Evolutionary conservation across 306 rosid genomes (phyloP).

Genomic region (Betula pendula): DNA sequence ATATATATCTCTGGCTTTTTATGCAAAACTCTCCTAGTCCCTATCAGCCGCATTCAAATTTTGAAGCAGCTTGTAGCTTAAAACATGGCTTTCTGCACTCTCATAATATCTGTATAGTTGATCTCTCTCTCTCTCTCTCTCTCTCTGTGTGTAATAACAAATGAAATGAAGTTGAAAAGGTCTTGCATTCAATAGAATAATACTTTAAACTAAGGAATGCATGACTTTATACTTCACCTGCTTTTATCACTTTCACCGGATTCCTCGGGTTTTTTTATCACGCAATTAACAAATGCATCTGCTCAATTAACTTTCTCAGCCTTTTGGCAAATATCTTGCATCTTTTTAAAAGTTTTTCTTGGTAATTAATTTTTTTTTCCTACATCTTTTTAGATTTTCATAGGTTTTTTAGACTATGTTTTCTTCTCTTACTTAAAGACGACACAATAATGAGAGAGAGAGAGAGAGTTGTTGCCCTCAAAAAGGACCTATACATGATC

Average conservation of each 20-base stretch:
- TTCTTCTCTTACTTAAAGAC: not conserved
- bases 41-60: conserved; percentile 29
- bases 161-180: conserved; percentile 31
- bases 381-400: not conserved
- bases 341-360: not conserved
- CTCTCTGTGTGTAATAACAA: no score
- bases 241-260: conserved; percentile 51
- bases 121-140: conserved; percentile 28
- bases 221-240: conserved; percentile 31
- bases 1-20: conserved; percentile 28
- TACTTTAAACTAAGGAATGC: conserved; percentile 30
- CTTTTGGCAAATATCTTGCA: not conserved
- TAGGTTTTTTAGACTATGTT: not conserved
- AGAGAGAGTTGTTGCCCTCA: conserved; percentile 27
- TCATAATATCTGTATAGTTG: conserved; percentile 10
- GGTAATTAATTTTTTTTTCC: not conserved
- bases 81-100: conserved; percentile 55
- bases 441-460: not conserved
- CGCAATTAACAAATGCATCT: conserved; percentile 32
- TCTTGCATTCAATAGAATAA: conserved; percentile 28
- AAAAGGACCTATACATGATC: conserved; percentile 42
- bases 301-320: not conserved
- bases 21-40: conserved; percentile 12
- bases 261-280: conserved; percentile 57
- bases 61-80: conserved; percentile 38